A percentile compares a stretch with the other conserved stretches of the same genome.
phyloP scores from a whole-genome alignment of 805 yeast species.

The Zygosaccharomyces bailii region DNA sequence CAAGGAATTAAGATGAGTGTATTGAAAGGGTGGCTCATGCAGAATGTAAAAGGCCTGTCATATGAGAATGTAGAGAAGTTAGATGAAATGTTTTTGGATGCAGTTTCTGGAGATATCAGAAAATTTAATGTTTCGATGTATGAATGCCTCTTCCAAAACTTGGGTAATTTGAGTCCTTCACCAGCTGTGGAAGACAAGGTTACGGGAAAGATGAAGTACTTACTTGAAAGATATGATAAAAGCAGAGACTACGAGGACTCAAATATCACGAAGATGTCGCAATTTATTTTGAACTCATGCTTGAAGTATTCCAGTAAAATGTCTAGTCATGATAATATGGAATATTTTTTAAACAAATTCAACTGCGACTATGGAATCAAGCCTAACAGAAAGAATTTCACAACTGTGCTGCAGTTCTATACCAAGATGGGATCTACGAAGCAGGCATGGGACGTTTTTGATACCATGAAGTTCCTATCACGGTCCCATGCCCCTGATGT shows the following conservation, averaged over 20 bases:
- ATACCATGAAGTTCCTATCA: slow-evolving; percentile 79
- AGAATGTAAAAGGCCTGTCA: slow-evolving; percentile 17
- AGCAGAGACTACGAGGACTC: slow-evolving; percentile 2
- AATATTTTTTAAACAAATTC: slow-evolving; percentile 28
- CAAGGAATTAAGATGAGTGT: slow-evolving; percentile 13
- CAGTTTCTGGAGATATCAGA: slow-evolving; percentile 12
- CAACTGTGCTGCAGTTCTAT: slow-evolving; percentile 32
- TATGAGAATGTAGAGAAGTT: slow-evolving; percentile 25
- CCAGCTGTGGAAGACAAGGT: slow-evolving; percentile 12
- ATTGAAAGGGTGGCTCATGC: slow-evolving; percentile 13
- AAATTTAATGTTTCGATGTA: slow-evolving; percentile 22
- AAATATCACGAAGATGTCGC: slow-evolving; percentile 13
- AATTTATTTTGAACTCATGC: slow-evolving; percentile 27
- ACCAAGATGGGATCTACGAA: slow-evolving; percentile 14
- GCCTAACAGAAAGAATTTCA: slow-evolving; percentile 31
- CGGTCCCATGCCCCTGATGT: slow-evolving; percentile 62
- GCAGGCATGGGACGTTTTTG: slow-evolving; percentile 72
- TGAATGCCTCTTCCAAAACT: slow-evolving; percentile 25
- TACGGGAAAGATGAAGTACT: slow-evolving; percentile 20
- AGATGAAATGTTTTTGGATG: slow-evolving; percentile 28
- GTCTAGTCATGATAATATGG: slow-evolving; percentile 22
- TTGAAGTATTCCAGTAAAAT: slow-evolving; percentile 25
- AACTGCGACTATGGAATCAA: slow-evolving; percentile 22
- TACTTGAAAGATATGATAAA: slow-evolving; percentile 23
- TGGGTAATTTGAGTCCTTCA: slow-evolving; percentile 16